These are phyloP conservation scores for Endotrypanum monterogeii DNA, from an alignment of 208 protist species.

Conservation along the genomic window DNA sequence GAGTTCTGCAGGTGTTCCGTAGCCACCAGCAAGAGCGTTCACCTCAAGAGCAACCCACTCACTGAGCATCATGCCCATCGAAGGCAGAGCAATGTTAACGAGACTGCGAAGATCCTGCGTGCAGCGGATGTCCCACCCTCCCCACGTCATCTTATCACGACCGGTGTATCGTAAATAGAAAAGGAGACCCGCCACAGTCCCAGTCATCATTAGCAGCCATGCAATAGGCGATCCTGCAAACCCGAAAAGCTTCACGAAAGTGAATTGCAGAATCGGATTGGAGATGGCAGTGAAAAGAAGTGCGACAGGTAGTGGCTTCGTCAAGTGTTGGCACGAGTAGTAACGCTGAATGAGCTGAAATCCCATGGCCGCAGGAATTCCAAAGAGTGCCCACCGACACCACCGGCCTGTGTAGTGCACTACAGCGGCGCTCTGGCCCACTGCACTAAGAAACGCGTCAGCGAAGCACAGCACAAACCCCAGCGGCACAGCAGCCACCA, in stretches of 20 bases:
- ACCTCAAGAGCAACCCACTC: slow-evolving; percentile 87
- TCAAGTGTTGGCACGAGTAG: slow-evolving; percentile 83
- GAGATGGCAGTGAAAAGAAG: slow-evolving; percentile 53
- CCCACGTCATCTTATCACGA: slow-evolving; percentile 71
- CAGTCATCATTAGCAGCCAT: slow-evolving; percentile 73
- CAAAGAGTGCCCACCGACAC: slow-evolving; percentile 73
- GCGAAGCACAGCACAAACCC: slow-evolving; percentile 70
- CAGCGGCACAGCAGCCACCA: slow-evolving; percentile 67
- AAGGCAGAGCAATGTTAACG: slow-evolving; percentile 72
- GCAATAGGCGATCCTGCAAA: slow-evolving; percentile 76
- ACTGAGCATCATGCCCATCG: slow-evolving; percentile 85
- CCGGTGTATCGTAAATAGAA: slow-evolving; percentile 56
- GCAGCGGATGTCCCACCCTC: slow-evolving; percentile 61
- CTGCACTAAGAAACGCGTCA: slow-evolving; percentile 42
- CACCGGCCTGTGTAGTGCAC: slow-evolving; percentile 75
- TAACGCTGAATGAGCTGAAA: slow-evolving; percentile 81
- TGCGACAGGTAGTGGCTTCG: slow-evolving; percentile 71
- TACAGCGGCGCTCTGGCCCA: slow-evolving; percentile 47
- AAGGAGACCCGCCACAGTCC: slow-evolving; percentile 47
- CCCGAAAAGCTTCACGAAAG: slow-evolving; percentile 70
- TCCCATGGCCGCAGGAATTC: slow-evolving; percentile 52
- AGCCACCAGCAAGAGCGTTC: slow-evolving; percentile 66
- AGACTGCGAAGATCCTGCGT: slow-evolving; percentile 51
- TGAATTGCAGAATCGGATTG: slow-evolving; percentile 70
- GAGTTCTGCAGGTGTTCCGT: slow-evolving; percentile 59